Percentiles rank a stretch among this genome's conserved stretches.
Conservation (phyloP, 441 rosid species). For the Euphorbia celastroides region DNA sequence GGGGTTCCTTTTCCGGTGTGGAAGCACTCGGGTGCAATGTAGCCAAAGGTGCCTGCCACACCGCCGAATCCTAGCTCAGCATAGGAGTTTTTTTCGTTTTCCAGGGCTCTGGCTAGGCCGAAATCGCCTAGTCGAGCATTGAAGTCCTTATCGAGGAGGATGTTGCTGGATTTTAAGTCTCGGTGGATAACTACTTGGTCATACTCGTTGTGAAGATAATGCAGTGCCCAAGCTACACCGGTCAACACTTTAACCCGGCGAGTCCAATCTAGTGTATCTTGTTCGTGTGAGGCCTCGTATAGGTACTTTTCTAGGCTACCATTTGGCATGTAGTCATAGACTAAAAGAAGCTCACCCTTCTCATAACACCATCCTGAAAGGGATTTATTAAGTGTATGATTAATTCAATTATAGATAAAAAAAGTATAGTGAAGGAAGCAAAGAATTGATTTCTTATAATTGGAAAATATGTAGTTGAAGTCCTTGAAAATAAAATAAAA, state of each 20-base stretch:
- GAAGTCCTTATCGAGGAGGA: conserved; percentile 41
- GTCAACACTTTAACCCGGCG: conserved; percentile 34
- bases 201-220: conserved; percentile 51
- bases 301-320: conserved; percentile 50
- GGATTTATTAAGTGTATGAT: neutral
- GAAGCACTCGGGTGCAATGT: conserved; percentile 56
- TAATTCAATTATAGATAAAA: neutral
- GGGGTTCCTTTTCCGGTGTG: conserved; percentile 48
- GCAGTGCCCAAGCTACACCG: conserved; percentile 50
- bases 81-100: conserved; percentile 45
- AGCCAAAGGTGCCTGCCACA: conserved; percentile 43
- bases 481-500: neutral
- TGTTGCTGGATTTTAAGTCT: conserved; percentile 59
- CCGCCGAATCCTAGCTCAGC: conserved; percentile 35
- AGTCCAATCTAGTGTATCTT: conserved; percentile 29
- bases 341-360: conserved; percentile 42
- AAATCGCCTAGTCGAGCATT: conserved; percentile 53
- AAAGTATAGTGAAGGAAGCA: neutral
- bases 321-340: conserved; percentile 54
- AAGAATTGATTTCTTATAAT: neutral
- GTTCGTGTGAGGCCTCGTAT: conserved; percentile 18
- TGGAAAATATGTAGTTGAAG: neutral
- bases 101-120: conserved; percentile 50
- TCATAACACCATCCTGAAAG: conserved; percentile 52
- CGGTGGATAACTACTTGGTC: conserved; percentile 54